Evolutionary conservation across 2,329 filamentous ascomycete genomes (phyloP).

Genomic region (Botrytis medusae): DNA sequence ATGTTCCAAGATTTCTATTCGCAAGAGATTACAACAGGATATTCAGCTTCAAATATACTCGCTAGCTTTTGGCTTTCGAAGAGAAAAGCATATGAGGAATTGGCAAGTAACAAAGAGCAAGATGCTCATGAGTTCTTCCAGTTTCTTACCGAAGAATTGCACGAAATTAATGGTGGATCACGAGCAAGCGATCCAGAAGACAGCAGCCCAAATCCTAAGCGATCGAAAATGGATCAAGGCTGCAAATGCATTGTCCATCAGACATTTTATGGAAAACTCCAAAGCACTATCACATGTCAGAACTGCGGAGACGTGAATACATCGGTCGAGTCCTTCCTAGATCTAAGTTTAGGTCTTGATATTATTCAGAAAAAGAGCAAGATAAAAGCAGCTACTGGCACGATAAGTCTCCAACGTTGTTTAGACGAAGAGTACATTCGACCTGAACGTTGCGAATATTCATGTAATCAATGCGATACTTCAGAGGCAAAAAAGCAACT

Average conservation of each 20-base stretch:
- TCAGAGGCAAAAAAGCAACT: conserved; percentile 83
- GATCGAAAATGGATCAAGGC: conserved; percentile 34
- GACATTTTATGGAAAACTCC: conserved; percentile 89
- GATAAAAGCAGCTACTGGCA: conserved; percentile 43
- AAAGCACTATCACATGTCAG: conserved; percentile 87
- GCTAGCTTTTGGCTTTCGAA: conserved; percentile 88
- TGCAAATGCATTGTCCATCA: conserved; percentile 94
- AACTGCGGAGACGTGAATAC: conserved; percentile 81
- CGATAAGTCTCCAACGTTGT: conserved; percentile 67
- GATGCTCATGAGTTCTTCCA: conserved; percentile 98
- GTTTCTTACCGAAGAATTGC: conserved; percentile 88
- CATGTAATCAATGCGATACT: conserved; percentile 75
- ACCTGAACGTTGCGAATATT: conserved; percentile 85
- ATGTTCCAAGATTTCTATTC: conserved; percentile 73
- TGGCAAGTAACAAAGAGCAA: conserved; percentile 91
- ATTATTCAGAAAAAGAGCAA: conserved; percentile 65
- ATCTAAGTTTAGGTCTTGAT: conserved; percentile 85
- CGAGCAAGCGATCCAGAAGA: conserved; percentile 40
- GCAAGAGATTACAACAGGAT: conserved; percentile 79
- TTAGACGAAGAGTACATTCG: conserved; percentile 84
- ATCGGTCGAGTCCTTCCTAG: conserved; percentile 84
- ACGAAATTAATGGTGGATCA: conserved; percentile 69
- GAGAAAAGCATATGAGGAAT: conserved; percentile 67
- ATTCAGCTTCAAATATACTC: conserved; percentile 85
- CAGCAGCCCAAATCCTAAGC: conserved; percentile 29